Conservation (phyloP, 176 grass and related monocot species). For the Themeda triandra region DNA sequence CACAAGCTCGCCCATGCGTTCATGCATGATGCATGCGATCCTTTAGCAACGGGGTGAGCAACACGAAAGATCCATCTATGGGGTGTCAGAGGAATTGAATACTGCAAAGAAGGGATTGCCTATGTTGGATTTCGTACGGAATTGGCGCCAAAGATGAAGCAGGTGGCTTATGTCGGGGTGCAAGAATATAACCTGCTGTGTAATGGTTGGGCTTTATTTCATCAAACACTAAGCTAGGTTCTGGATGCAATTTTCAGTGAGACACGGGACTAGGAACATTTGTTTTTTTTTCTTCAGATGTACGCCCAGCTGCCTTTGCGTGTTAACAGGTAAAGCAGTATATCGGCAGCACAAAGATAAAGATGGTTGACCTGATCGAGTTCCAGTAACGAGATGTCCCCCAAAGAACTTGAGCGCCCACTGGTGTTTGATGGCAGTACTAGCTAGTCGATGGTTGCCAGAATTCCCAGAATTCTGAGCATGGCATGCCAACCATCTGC, state of each 20-base stretch:
- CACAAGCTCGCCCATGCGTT: neutral
- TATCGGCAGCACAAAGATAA: neutral
- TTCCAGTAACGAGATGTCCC: neutral
- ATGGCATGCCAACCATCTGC: too few relatives aligned
- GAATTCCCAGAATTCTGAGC: too few relatives aligned
- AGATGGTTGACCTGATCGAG: neutral
- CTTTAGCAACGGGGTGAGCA: conserved; percentile 27
- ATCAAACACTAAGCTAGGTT: neutral
- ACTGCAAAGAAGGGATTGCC: conserved; percentile 15
- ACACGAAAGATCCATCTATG: conserved; percentile 23
- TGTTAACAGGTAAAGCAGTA: neutral
- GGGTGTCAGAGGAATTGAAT: neutral
- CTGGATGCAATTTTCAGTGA: neutral
- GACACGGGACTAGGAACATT: neutral
- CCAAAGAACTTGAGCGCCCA: too few relatives aligned
- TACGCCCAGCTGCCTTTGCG: conserved; percentile 1
- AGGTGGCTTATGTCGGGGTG: conserved; percentile 24
- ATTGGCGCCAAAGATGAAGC: conserved; percentile 9
- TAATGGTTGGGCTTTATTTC: neutral
- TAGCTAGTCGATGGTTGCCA: too few relatives aligned
- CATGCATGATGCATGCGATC: neutral
- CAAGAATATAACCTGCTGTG: neutral
- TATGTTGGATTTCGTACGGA: conserved; percentile 9
- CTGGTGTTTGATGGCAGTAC: too few relatives aligned
- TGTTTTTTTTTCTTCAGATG: neutral